Percentiles rank a stretch among this genome's conserved stretches.
These are phyloP conservation scores for Polygonum maritimum DNA, from an alignment of 148 eudicot species.

Conservation along the genomic window DNA sequence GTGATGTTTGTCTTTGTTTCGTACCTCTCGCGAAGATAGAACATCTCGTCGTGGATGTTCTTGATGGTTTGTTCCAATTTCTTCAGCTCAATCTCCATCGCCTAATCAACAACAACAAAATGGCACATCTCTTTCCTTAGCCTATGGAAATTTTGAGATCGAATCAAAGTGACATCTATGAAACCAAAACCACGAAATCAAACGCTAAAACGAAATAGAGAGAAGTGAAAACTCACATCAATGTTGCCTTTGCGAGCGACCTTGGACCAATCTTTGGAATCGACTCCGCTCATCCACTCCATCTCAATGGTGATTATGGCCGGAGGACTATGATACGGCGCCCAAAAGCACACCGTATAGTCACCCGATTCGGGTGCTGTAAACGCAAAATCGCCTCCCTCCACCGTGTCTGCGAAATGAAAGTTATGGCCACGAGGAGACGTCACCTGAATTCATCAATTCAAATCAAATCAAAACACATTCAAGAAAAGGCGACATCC, in stretches of 20 bases:
- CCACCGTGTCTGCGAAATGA: slow-evolving; percentile 43
- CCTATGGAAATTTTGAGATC: too few relatives aligned
- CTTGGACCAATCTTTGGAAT: slow-evolving; percentile 60
- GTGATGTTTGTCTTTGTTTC: neutral
- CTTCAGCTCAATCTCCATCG: slow-evolving; percentile 44
- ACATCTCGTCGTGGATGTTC: slow-evolving; percentile 60
- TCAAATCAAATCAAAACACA: neutral
- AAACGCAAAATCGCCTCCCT: slow-evolving; percentile 51
- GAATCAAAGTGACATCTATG: too few relatives aligned
- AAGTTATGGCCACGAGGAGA: slow-evolving; percentile 45
- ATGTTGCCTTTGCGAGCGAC: slow-evolving; percentile 67
- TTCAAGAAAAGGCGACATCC: too few relatives aligned
- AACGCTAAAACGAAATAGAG: neutral
- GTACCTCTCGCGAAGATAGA: slow-evolving; percentile 69
- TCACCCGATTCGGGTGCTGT: slow-evolving; percentile 58
- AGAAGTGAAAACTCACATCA: slow-evolving; percentile 28
- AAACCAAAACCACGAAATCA: neutral
- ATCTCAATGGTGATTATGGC: slow-evolving; percentile 39
- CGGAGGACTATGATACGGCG: slow-evolving; percentile 37
- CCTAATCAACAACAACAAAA: slow-evolving; percentile 14
- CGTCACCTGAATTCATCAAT: slow-evolving; percentile 28
- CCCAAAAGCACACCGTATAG: slow-evolving; percentile 62
- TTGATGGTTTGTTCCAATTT: slow-evolving; percentile 36
- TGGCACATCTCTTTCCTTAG: neutral
- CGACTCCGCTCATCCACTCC: slow-evolving; percentile 63